Base-by-base conservation (phyloP, 305 asterid genomes). In the Fraxinus albicans region DNA sequence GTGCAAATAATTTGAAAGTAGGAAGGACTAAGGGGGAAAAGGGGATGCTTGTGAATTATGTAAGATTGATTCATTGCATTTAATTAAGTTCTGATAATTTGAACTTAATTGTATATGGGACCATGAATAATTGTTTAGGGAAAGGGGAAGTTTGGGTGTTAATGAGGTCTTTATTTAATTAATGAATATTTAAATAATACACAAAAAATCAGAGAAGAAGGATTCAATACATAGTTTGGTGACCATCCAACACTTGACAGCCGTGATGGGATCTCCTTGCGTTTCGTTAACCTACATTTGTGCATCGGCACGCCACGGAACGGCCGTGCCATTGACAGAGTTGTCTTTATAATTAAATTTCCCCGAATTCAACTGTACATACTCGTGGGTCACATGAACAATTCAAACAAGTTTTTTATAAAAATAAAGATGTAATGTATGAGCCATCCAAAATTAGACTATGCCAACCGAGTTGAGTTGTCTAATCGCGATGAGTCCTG, bases 181-280 rank as follows among this genome's bases (percentile, higher is more conserved):
- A 73, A 80, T 38, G 55, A 81, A 82, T 79, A 73, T 81, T 40
- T 80, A 82, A 40, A 40, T 40, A 40, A 63, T 42, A 78, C 73
- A 38, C 6, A 63, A 58, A 81, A 34, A 29, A 86, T 38, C 1
- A 55, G 35, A 79, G 55, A 8, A 13, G 74, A 80, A 84, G 35
- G 53, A 84, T 80, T n/a, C 69, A 55, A 67, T 80, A 69, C 34
- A 72, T 79, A 73, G 92, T 90, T 91, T 85, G 95, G 94, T 89
- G 87, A 88, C 90, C 93, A 80, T 78, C 88, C 90, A 80, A 33
- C 74, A 50, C 90, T 89, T 87, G 95, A 89, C 90, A 87, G 89
- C 84, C 60, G 23, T 29, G 81, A 42, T 73, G 85, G 88, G 27
- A 77, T 85, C 83, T 86, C 72, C 42, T 77, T 85, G 77, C 77